phyloP scores from a whole-genome alignment of 345 rosid genomes.

The Eucalyptus erythrocorys region DNA sequence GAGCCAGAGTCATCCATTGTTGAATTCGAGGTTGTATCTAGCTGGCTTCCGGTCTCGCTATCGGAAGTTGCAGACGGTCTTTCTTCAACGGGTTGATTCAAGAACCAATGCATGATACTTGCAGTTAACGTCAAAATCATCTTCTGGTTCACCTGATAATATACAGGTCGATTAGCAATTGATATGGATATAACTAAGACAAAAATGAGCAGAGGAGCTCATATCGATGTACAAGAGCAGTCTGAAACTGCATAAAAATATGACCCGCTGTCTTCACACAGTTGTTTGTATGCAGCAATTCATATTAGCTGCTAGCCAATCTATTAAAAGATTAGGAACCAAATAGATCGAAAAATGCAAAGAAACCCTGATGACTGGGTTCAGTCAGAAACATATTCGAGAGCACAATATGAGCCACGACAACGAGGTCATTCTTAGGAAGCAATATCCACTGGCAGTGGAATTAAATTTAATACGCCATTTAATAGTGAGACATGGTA shows the following conservation, averaged over 20 bases:
- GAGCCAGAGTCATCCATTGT: slow-evolving; percentile 80
- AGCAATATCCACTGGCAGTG: not conserved
- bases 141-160: slow-evolving; percentile 83
- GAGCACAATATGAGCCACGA: not conserved
- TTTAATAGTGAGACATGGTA: not conserved
- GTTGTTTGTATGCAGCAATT: not conserved
- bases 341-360: not conserved
- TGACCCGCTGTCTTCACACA: not conserved
- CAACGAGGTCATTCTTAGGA: not conserved
- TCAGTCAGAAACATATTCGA: not conserved
- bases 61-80: slow-evolving; percentile 53
- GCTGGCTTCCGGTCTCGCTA: slow-evolving; percentile 41
- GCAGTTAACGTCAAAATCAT: slow-evolving; percentile 94
- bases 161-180: not conserved
- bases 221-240: not conserved
- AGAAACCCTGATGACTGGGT: not conserved
- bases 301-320: not conserved
- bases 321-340: not conserved
- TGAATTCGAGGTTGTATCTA: slow-evolving; percentile 49
- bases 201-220: not conserved
- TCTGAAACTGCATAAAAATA: not conserved
- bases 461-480: not conserved
- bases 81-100: slow-evolving; percentile 67
- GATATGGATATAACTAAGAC: too few species aligned
- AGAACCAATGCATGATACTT: slow-evolving; percentile 86